phyloP scores from a whole-genome alignment of 495 filamentous ascomycete species.

The Penicillium chermesinum region DNA sequence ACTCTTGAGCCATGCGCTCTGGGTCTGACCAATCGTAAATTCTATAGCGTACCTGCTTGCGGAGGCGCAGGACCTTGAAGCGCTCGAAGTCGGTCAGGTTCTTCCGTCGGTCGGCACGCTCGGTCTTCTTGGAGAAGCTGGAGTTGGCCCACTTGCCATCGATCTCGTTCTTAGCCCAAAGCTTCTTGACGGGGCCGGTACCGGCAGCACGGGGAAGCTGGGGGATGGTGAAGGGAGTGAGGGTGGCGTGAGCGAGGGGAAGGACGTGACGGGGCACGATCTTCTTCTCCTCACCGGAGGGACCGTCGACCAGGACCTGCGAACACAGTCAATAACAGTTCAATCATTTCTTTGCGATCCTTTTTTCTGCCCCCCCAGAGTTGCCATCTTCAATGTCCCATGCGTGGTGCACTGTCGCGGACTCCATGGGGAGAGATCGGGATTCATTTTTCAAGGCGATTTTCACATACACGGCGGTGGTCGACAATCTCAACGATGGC shows the following conservation, averaged over 20 bases:
- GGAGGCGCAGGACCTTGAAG: constrained; percentile 97
- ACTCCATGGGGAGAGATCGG: constrained; percentile 6
- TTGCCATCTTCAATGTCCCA: constrained; percentile 4
- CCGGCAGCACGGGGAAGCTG: constrained; percentile 85
- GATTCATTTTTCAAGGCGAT: not conserved
- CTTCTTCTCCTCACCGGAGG: constrained; percentile 66
- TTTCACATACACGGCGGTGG: constrained; percentile 84
- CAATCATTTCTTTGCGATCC: not conserved
- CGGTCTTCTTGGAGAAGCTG: constrained; percentile 85
- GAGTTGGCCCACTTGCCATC: constrained; percentile 86
- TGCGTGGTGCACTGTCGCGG: not conserved
- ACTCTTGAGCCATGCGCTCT: not conserved
- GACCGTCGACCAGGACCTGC: constrained; percentile 93
- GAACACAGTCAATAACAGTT: constrained; percentile 31
- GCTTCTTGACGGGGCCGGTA: constrained; percentile 70
- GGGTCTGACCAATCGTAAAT: not conserved
- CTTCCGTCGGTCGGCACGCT: constrained; percentile 75
- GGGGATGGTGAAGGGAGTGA: constrained; percentile 84
- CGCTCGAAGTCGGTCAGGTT: constrained; percentile 96
- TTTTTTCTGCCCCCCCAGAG: constrained; percentile 5
- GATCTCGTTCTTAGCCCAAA: constrained; percentile 82
- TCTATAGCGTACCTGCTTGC: constrained; percentile 79
- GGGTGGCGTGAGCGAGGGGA: constrained; percentile 71
- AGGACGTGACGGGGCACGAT: constrained; percentile 79
- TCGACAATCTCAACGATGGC: constrained; percentile 98